Conservation (phyloP, 192 early-diverging fungal genomes). For the Mortierella antarctica region DNA sequence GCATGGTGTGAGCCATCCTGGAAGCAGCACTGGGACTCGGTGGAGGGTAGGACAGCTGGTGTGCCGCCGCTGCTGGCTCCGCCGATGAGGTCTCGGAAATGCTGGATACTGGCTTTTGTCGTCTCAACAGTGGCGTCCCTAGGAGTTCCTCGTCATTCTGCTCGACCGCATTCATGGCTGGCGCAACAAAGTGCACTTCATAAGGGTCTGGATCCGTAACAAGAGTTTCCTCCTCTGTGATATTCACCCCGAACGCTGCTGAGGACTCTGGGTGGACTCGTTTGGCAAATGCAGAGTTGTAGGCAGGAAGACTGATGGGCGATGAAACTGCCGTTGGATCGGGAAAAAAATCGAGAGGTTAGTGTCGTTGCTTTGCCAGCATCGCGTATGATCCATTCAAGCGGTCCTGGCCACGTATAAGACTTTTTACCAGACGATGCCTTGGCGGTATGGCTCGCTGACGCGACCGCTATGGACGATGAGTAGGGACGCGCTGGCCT, state of each 20-base stretch:
- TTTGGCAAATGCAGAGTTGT: slow-evolving; percentile 4
- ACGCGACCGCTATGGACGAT: no score
- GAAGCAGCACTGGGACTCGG: neutral
- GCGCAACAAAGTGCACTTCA: neutral
- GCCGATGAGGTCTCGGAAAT: neutral
- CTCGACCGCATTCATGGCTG: neutral
- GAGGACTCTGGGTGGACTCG: slow-evolving; percentile 23
- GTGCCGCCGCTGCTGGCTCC: neutral
- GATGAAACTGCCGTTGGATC: slow-evolving; percentile 15
- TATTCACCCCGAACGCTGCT: slow-evolving; percentile 9
- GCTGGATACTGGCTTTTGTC: slow-evolving; percentile 2
- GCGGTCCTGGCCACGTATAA: no score
- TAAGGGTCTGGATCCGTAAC: slow-evolving; percentile 13
- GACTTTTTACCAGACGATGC: slow-evolving; percentile 30
- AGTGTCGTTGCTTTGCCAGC: neutral
- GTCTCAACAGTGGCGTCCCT: slow-evolving; percentile 29
- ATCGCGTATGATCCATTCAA: no score
- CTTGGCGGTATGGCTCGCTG: neutral
- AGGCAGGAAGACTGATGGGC: slow-evolving; percentile 11
- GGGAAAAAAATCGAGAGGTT: neutral
- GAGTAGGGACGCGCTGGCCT: neutral
- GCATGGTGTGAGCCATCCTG: neutral
- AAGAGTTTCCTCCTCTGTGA: slow-evolving; percentile 41
- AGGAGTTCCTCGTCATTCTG: slow-evolving; percentile 16
- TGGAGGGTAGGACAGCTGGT: slow-evolving; percentile 8